Percentiles rank a stretch among this genome's conserved stretches.
phyloP scores from a whole-genome alignment of 2,329 filamentous ascomycete species.

The Setomelanomma holmii region DNA sequence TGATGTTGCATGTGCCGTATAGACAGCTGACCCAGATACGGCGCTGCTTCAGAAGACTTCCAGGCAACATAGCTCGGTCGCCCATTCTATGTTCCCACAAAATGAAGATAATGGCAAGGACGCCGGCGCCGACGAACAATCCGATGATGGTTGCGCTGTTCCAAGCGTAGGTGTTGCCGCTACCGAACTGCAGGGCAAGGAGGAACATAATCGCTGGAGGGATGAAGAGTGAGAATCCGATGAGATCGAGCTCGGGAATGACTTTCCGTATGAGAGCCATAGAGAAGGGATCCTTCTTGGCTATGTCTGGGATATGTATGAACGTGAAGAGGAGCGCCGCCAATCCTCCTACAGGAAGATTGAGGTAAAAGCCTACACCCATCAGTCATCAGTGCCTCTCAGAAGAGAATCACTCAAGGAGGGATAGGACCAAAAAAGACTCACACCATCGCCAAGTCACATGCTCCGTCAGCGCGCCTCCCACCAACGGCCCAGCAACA shows the following conservation, averaged over 20 bases:
- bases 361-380: conserved; percentile 49
- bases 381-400: not conserved
- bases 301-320: conserved; percentile 34
- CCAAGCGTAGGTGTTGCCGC: conserved; percentile 45
- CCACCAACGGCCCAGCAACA: conserved; percentile 51
- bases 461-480: conserved; percentile 51
- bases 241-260: conserved; percentile 45
- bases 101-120: conserved; percentile 39
- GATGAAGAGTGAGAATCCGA: conserved; percentile 45
- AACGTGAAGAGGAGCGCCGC: conserved; percentile 41
- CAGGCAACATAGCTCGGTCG: conserved; percentile 49
- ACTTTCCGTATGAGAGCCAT: conserved; percentile 30
- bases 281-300: conserved; percentile 12
- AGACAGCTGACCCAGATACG: conserved; percentile 40
- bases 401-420: not conserved
- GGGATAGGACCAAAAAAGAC: conserved; percentile 20
- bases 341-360: conserved; percentile 48
- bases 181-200: conserved; percentile 49
- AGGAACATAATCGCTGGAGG: conserved; percentile 46
- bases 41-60: conserved; percentile 38
- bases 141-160: conserved; percentile 42
- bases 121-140: conserved; percentile 41
- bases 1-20: conserved; percentile 13
- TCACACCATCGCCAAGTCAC: conserved; percentile 52
- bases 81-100: conserved; percentile 46